Percentiles rank a stretch among this genome's conserved stretches.
Conservation (phyloP, 768 basidiomycete species). For the Suillus subalutaceus region DNA sequence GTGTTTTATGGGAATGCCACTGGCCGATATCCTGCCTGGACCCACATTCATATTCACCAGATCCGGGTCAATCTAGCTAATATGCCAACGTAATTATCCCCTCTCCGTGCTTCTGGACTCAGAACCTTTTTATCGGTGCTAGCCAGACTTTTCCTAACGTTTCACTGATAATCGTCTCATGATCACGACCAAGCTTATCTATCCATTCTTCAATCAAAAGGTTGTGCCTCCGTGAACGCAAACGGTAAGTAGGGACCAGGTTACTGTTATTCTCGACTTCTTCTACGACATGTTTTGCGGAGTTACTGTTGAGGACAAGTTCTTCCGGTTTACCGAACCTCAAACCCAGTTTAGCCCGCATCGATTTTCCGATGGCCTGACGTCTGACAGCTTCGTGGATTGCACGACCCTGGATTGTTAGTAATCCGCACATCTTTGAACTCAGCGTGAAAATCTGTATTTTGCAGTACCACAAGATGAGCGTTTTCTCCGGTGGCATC, state of each 20-base stretch:
- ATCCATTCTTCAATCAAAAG: neutral
- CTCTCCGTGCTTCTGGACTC: neutral
- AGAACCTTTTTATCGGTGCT: neutral
- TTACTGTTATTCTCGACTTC: neutral
- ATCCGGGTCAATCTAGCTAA: neutral
- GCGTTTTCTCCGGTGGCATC: neutral
- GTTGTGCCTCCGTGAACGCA: neutral
- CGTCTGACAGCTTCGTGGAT: neutral
- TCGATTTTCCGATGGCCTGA: neutral
- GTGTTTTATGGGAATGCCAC: neutral
- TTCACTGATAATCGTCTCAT: neutral
- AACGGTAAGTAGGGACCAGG: neutral
- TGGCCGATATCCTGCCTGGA: constrained; percentile 1
- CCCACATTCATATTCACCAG: constrained; percentile 1
- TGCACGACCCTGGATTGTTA: neutral
- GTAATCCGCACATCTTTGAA: neutral
- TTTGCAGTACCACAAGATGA: neutral
- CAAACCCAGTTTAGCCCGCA: neutral
- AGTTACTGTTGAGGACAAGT: neutral
- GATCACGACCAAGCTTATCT: neutral
- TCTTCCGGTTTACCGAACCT: neutral
- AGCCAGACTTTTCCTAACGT: neutral
- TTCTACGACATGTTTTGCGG: neutral
- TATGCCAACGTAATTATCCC: neutral
- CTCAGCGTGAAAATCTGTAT: neutral